These are phyloP conservation scores for Clohesyomyces aquaticus DNA, from an alignment of 495 filamentous ascomycete species.

Conservation along the genomic window DNA sequence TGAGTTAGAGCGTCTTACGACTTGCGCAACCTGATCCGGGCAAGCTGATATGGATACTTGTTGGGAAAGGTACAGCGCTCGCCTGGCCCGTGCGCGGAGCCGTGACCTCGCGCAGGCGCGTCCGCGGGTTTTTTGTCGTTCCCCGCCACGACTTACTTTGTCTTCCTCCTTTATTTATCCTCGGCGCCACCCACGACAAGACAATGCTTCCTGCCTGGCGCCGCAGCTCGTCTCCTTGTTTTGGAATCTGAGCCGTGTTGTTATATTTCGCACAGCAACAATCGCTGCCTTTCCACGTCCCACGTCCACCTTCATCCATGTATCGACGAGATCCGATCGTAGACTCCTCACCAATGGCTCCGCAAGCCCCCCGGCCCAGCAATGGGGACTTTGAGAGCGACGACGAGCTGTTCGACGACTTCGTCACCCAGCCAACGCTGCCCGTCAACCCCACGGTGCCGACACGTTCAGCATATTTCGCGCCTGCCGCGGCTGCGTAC, in stretches of 20 bases:
- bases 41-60: too few relatives aligned
- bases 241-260: not conserved
- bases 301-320: conserved; percentile 13
- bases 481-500: not conserved
- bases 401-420: conserved; percentile 58
- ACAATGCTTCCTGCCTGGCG: conserved; percentile 7
- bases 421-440: conserved; percentile 42
- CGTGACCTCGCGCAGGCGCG: conserved; percentile 3
- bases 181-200: not conserved
- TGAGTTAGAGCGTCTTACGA: too few relatives aligned
- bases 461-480: conserved; percentile 16
- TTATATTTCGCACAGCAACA: not conserved
- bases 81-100: not conserved
- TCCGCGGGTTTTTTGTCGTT: not conserved
- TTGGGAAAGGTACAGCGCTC: not conserved
- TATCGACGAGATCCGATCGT: conserved; percentile 26
- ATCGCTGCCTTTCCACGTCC: not conserved
- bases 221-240: not conserved
- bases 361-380: conserved; percentile 11
- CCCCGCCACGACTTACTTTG: not conserved
- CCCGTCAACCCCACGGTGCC: conserved; percentile 42
- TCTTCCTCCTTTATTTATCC: conserved; percentile 7
- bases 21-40: too few relatives aligned
- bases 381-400: conserved; percentile 51
- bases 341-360: conserved; percentile 23